Percentiles rank a stretch among this genome's conserved stretches.
Evolutionary conservation across 108 stramenopile genomes (phyloP).

Genomic region (Craspedostauros australis): DNA sequence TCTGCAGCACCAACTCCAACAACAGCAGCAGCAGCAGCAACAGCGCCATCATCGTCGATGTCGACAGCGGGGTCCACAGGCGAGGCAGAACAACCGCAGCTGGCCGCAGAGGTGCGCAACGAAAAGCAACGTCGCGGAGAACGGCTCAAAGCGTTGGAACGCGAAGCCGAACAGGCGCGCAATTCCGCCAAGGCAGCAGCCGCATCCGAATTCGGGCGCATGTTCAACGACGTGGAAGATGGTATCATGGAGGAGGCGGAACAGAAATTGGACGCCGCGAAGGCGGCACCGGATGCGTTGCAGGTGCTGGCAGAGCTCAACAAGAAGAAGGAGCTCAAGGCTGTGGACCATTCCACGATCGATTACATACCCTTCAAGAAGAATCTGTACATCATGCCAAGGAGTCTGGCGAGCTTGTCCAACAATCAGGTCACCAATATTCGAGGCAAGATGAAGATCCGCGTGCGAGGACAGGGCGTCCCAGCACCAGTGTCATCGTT

Average conservation of each 20-base stretch:
- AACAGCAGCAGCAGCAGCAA: too few species aligned
- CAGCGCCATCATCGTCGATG: too few species aligned
- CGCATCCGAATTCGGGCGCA: constrained; percentile 63
- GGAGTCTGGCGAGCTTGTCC: constrained; percentile 56
- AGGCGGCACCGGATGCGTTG: constrained; percentile 80
- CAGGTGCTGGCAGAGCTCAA: constrained; percentile 86
- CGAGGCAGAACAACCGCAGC: constrained; percentile 12
- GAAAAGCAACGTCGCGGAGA: constrained; percentile 85
- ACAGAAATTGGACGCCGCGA: constrained; percentile 67
- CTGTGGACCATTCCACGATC: constrained; percentile 89
- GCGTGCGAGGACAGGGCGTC: constrained; percentile 87
- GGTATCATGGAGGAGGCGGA: constrained; percentile 95
- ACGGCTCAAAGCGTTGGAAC: constrained; percentile 47
- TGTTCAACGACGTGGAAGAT: constrained; percentile 70
- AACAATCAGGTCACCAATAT: constrained; percentile 61
- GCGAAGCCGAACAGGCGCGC: constrained; percentile 61
- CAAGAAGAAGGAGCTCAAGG: constrained; percentile 92
- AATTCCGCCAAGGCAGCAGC: constrained; percentile 40
- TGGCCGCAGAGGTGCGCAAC: constrained; percentile 60
- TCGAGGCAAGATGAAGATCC: constrained; percentile 76
- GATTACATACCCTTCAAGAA: constrained; percentile 90
- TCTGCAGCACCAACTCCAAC: constrained; percentile 26
- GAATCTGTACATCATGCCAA: constrained; percentile 93
- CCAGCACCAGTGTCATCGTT: constrained; percentile 89
- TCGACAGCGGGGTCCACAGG: constrained; percentile 6